These are phyloP conservation scores for Claviceps humidiphila DNA, from an alignment of 2,329 filamentous ascomycete genomes.

Conservation along the genomic window DNA sequence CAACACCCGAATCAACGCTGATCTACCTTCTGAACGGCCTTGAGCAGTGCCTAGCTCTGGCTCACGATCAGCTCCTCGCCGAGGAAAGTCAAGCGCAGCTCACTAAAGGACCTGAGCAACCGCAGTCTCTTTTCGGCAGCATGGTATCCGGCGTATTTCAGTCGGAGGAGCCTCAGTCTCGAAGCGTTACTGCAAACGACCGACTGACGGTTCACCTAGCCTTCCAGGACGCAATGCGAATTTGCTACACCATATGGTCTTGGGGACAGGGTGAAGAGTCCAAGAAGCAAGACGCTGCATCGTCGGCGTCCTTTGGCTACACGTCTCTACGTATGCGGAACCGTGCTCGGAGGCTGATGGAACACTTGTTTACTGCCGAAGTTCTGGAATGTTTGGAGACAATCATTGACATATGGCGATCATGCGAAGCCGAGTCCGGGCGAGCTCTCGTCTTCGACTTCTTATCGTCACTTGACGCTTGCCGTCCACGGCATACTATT, in stretches of 20 bases:
- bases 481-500: constrained; percentile 79
- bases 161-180: constrained; percentile 60
- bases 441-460: constrained; percentile 65
- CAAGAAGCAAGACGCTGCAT: constrained; percentile 47
- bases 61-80: constrained; percentile 66
- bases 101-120: constrained; percentile 67
- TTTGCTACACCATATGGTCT: constrained; percentile 89
- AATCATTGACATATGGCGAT: constrained; percentile 71
- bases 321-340: constrained; percentile 87
- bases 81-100: constrained; percentile 60
- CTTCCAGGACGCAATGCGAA: constrained; percentile 87
- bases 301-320: constrained; percentile 73
- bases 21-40: constrained; percentile 86
- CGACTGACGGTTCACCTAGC: constrained; percentile 87
- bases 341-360: constrained; percentile 70
- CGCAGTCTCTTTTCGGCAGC: constrained; percentile 81
- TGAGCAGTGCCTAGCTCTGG: constrained; percentile 77
- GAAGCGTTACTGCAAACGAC: constrained; percentile 81
- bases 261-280: constrained; percentile 63
- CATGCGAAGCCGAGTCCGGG: constrained; percentile 29
- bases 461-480: constrained; percentile 81
- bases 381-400: constrained; percentile 89
- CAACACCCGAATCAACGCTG: constrained; percentile 53
- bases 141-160: constrained; percentile 89
- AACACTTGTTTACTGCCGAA: constrained; percentile 87